Evolutionary conservation across 176 grass and related monocot genomes (phyloP), one percentile per base, ranked within the genome.

Genomic region (Oryza coarctata): DNA sequence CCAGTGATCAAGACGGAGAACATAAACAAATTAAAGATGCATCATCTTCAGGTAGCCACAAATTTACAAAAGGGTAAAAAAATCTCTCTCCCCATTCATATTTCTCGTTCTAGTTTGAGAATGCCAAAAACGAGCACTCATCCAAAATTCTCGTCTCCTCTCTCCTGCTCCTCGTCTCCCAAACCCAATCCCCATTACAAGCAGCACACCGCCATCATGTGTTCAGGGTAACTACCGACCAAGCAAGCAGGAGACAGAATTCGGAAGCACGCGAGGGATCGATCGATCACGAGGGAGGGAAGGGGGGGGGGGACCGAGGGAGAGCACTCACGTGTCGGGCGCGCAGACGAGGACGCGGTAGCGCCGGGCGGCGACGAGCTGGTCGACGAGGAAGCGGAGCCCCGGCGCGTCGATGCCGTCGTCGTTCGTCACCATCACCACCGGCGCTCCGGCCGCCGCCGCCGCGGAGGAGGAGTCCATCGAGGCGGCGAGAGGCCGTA

Each of bases 291-390:
- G 35, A 57, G 50, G 30, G 6, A 12, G 29, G 1, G 47, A 10
- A 3, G 25, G 11, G 33, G 62, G 29, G 14, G n/a, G 27, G 4
- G 43, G n/a, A n/a, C n/a, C n/a, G n/a, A n/a, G 15, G 17, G 27
- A 7, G 31, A 1, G 29, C 6, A 52, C 45, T 85, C 29, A 98
- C 93, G 61, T 86, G 84, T 95, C 92, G 31, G 96, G 95, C 28
- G 96, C 95, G 86, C 87, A 93, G 82, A 98, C 96, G 81, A 98
- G 90, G 49, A 98, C 90, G 47, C 85, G 80, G 76, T 66, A 98
- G 65, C 82, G 82, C 22, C 69, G 75, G 43, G 87, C 29, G 82
- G 90, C 93, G 72, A 93, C 93, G 84, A 98, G 96, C 81, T 86
- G 89, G 26, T 92, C 92, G 18, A 93, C 96, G 89, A 98, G 96